Conservation (phyloP, 371 early-diverging fungal genomes). For the Syncephalastrum monosporum region DNA sequence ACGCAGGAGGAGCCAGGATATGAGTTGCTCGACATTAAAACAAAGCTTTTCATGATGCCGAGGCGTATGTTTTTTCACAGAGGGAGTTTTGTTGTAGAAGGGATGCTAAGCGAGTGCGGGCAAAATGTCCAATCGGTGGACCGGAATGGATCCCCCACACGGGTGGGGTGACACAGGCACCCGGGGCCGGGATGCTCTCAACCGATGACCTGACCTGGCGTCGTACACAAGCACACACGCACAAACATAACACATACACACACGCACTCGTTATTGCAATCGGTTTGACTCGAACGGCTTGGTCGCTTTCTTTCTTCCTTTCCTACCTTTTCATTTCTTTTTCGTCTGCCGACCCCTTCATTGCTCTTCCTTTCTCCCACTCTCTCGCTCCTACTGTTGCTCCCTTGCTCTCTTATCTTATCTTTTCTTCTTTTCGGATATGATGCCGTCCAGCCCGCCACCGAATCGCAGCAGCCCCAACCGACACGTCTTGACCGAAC, state of each 20-base stretch:
- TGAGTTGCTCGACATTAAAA: too few species aligned
- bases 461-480: conserved; percentile 17
- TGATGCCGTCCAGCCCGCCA: conserved; percentile 25
- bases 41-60: too few species aligned
- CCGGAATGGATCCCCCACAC: too few species aligned
- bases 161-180: too few species aligned
- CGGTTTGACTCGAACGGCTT: background rate
- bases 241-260: too few species aligned
- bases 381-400: conserved; percentile 23
- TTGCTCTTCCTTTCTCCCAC: background rate
- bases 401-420: background rate
- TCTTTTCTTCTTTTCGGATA: conserved; percentile 15
- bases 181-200: too few species aligned
- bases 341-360: background rate
- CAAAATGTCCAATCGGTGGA: background rate
- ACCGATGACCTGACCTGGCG: background rate
- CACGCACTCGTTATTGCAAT: too few species aligned
- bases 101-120: too few species aligned
- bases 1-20: too few species aligned
- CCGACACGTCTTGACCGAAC: conserved; percentile 22
- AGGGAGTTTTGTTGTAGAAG: too few species aligned
- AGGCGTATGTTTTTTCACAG: too few species aligned
- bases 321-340: background rate
- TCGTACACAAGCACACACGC: background rate
- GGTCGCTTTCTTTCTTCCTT: conserved; percentile 7